A percentile compares a stretch with the other conserved stretches of the same genome.
Evolutionary conservation across 805 yeast species (phyloP).

Genomic region (Wickerhamomyces ciferrii): DNA sequence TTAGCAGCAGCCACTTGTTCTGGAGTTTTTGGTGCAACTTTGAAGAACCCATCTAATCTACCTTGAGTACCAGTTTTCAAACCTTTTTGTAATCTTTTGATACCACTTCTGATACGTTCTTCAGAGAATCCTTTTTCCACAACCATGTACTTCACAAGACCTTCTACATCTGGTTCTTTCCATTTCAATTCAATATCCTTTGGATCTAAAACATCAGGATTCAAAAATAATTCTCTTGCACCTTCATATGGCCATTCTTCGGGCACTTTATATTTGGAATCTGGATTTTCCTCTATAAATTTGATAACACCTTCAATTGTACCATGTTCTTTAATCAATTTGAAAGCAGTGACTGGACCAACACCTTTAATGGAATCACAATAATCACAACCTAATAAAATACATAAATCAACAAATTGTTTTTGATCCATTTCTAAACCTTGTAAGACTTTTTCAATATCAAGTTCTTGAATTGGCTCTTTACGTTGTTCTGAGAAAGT

Average conservation of each 20-base stretch:
- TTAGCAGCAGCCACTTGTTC: slow-evolving; percentile 31
- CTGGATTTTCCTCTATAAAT: slow-evolving; percentile 41
- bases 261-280: slow-evolving; percentile 77
- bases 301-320: slow-evolving; percentile 75
- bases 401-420: slow-evolving; percentile 87
- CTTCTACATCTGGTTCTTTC: slow-evolving; percentile 85
- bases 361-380: slow-evolving; percentile 93
- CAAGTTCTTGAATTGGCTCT: slow-evolving; percentile 83
- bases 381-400: slow-evolving; percentile 93
- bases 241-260: slow-evolving; percentile 92
- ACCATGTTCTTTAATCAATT: slow-evolving; percentile 81
- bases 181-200: slow-evolving; percentile 70
- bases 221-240: slow-evolving; percentile 76
- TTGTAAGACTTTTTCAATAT: slow-evolving; percentile 59
- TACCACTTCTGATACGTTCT: slow-evolving; percentile 85
- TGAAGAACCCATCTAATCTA: slow-evolving; percentile 87
- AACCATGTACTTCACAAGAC: slow-evolving; percentile 76
- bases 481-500: slow-evolving; percentile 94
- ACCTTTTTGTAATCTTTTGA: slow-evolving; percentile 78
- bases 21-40: slow-evolving; percentile 51
- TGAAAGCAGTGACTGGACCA: slow-evolving; percentile 93
- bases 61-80: slow-evolving; percentile 85
- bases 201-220: slow-evolving; percentile 74
- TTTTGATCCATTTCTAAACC: slow-evolving; percentile 69
- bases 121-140: slow-evolving; percentile 88